These are phyloP conservation scores for Wallacemonas sp. DNA, from an alignment of 208 protist genomes.

Conservation along the genomic window DNA sequence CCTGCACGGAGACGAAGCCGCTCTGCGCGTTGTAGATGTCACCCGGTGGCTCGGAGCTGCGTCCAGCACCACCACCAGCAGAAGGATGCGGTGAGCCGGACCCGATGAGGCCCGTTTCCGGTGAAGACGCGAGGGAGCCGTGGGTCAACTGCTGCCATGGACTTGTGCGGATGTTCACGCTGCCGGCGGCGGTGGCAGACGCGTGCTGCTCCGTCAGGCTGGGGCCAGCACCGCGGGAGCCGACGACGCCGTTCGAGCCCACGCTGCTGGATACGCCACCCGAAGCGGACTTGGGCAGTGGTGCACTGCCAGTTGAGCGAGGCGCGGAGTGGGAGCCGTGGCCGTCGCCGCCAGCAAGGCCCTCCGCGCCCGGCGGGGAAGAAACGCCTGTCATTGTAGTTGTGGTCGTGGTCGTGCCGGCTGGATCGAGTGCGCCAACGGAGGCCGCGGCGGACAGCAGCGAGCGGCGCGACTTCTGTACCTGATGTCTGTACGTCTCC, in stretches of 20 bases:
- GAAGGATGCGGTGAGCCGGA: too few relatives aligned
- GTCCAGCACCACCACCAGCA: too few relatives aligned
- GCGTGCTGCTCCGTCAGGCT: constrained; percentile 3
- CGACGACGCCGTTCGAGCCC: background rate
- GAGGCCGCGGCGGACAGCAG: background rate
- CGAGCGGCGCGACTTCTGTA: constrained; percentile 1
- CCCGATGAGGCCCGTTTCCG: too few relatives aligned
- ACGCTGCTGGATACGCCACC: background rate
- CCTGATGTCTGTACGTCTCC: constrained; percentile 21
- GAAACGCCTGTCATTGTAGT: too few relatives aligned
- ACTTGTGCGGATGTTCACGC: background rate
- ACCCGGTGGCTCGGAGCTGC: too few relatives aligned
- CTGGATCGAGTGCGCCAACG: background rate
- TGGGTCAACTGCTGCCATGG: background rate
- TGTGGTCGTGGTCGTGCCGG: too few relatives aligned
- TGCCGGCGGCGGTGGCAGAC: background rate
- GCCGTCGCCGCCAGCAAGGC: background rate
- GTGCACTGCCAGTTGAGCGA: too few relatives aligned
- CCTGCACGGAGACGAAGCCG: constrained; percentile 28
- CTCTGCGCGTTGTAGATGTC: constrained; percentile 32
- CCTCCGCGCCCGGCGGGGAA: too few relatives aligned
- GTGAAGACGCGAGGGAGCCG: constrained; percentile 1
- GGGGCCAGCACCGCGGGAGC: background rate
- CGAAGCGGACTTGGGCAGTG: too few relatives aligned
- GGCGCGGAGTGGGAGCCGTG: background rate